Percentiles rank a stretch among this genome's conserved stretches.
Conservation (phyloP, 75 land plant genomes). For the Azolla pinnata region DNA sequence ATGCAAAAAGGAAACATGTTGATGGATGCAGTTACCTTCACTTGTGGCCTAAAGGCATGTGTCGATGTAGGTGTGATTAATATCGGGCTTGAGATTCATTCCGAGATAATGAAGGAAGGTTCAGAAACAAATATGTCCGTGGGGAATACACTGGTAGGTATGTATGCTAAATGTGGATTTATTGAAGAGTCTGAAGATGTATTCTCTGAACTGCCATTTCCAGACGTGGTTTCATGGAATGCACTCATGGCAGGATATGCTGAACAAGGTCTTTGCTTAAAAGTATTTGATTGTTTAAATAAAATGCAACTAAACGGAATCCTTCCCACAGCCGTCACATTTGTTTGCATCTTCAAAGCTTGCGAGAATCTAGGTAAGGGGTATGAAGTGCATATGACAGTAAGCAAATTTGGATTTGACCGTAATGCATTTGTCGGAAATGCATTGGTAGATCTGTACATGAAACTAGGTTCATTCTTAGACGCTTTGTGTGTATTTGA, state of each 20-base stretch:
- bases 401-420: conserved; percentile 11
- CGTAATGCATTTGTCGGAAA: conserved; percentile 5
- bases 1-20: background rate
- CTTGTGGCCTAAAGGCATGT: conserved; percentile 34
- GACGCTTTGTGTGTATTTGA: conserved; percentile 7
- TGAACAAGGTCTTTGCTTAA: background rate
- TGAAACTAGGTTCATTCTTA: conserved; percentile 6
- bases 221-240: conserved; percentile 7
- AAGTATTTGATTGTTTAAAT: background rate
- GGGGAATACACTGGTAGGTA: conserved; percentile 32
- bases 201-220: background rate
- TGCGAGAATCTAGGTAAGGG: background rate
- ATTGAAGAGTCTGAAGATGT: background rate
- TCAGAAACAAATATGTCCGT: conserved; percentile 18
- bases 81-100: conserved; percentile 25
- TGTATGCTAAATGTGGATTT: conserved; percentile 22
- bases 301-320: background rate
- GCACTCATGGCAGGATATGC: background rate
- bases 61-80: conserved; percentile 23
- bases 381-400: background rate
- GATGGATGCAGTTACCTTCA: conserved; percentile 10
- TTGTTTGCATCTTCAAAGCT: background rate
- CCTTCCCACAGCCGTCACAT: background rate
- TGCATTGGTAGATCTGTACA: conserved; percentile 9
- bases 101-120: conserved; percentile 27